Conservation (phyloP, 768 basidiomycete genomes). For the Lactarius hengduanensis region DNA sequence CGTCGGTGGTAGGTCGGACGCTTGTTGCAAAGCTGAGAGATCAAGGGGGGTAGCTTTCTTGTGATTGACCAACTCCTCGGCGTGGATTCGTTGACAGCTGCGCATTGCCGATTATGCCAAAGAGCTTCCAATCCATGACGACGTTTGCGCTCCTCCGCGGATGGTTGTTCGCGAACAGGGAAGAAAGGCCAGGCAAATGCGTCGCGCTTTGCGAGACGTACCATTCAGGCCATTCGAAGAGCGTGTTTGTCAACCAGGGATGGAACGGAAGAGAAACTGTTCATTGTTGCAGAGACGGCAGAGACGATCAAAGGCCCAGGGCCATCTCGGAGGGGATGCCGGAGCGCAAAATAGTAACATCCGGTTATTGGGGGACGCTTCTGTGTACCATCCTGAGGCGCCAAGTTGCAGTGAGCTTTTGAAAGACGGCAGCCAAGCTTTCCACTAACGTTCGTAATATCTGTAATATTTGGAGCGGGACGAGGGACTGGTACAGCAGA, state of each 20-base stretch:
- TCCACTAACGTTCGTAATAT: conserved; percentile 71
- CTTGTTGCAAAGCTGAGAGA: conserved; percentile 66
- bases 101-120: conserved; percentile 85
- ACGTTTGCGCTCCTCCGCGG: conserved; percentile 51
- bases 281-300: conserved; percentile 80
- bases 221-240: conserved; percentile 89
- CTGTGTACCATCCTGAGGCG: conserved; percentile 79
- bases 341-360: conserved; percentile 86
- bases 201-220: conserved; percentile 48
- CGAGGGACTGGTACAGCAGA: conserved; percentile 9
- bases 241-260: conserved; percentile 79
- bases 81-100: conserved; percentile 65
- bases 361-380: conserved; percentile 72
- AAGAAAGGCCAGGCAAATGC: conserved; percentile 13
- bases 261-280: conserved; percentile 59
- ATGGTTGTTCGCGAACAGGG: conserved; percentile 58
- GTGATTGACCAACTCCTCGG: conserved; percentile 55
- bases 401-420: conserved; percentile 13
- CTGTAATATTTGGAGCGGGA: conserved; percentile 43
- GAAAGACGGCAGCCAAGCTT: conserved; percentile 11
- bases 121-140: conserved; percentile 84
- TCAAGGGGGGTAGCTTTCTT: conserved; percentile 62
- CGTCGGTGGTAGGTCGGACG: conserved; percentile 59
- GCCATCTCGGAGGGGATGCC: conserved; percentile 78
- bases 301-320: conserved; percentile 88